Base-by-base conservation (phyloP, 306 rosid species). In the Vigna trinervia region DNA sequence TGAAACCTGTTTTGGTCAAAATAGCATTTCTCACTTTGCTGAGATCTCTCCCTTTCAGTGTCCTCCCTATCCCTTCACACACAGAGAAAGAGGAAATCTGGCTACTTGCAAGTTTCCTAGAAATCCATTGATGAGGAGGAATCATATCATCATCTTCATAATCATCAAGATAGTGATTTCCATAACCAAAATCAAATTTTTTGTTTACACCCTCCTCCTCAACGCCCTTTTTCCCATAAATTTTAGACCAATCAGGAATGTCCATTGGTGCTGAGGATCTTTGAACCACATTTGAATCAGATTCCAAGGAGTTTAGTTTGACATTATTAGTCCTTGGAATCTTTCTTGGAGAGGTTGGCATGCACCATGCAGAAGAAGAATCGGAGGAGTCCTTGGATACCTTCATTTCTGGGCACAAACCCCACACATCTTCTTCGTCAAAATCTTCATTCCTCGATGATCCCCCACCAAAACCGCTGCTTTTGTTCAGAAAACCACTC, bases 91-190 rank as follows among this genome's bases (percentile, higher is more conserved):
- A 92, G 50, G 93, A 88, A 82, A 89, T 89, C 82, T 92, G 93
- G 61, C 83, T 93, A 78, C 90, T 89, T 80, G 91, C 93, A 50
- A 91, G 95, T 89, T 83, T 93, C 80, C 88, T 93, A 66, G 98
- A 90, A 63, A 93, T 80, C 96, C 95, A 91, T 87, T 93, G 96
- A 84, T 93, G 96, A 1, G 98, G 98, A 83, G 98, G 98, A 47
- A 88, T 83, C 88, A 84, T 83, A 1, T 7, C 86, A 53, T 22
- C 75, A 30, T 32, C 48, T n/a, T 14, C 73, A 26, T 8, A 22
- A 60, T 52, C 48, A 52, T 30, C 53, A 57, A 41, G 14, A 61
- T 34, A 78, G 43, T 51, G 76, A 43, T 19, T 69, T 5, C 54
- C 74, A 66, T 38, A 10, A 15, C 7, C n/a, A 77, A 51, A 34